Percentiles rank a stretch among this genome's conserved stretches.
phyloP scores from a whole-genome alignment of 2,329 filamentous ascomycete species.

The Fusarium subglutinans region DNA sequence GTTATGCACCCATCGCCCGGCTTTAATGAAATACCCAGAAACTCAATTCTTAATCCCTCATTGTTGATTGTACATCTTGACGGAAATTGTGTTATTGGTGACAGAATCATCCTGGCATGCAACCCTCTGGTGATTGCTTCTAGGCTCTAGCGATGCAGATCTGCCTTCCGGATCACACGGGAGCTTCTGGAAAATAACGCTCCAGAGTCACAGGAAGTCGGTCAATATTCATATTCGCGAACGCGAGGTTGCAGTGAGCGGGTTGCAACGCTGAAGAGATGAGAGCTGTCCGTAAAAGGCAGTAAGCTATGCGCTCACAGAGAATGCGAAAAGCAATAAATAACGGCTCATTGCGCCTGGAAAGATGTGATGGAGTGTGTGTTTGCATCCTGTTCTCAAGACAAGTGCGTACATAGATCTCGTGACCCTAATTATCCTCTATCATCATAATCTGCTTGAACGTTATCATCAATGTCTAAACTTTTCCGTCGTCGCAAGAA shows the following conservation, averaged over 20 bases:
- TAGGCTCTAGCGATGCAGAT: background rate
- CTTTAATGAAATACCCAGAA: background rate
- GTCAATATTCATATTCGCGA: background rate
- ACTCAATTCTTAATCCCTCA: constrained; percentile 5
- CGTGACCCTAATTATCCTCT: background rate
- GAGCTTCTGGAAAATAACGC: background rate
- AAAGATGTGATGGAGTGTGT: background rate
- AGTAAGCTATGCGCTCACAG: background rate
- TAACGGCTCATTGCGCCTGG: background rate
- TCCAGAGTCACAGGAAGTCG: background rate
- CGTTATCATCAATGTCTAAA: background rate
- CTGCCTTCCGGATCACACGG: background rate
- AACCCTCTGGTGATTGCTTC: background rate
- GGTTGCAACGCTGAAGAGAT: background rate
- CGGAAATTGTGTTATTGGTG: background rate
- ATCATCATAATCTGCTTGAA: background rate
- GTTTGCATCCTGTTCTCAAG: background rate
- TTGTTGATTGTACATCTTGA: background rate
- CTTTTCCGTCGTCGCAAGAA: constrained; percentile 25
- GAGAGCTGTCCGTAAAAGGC: background rate
- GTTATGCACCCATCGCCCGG: background rate
- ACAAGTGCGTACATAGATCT: background rate
- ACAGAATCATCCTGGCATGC: background rate
- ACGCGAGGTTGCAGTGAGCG: background rate
- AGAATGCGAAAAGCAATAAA: background rate